Evolutionary conservation across 768 basidiomycete species (phyloP).

Genomic region (Tulasnella sp.): DNA sequence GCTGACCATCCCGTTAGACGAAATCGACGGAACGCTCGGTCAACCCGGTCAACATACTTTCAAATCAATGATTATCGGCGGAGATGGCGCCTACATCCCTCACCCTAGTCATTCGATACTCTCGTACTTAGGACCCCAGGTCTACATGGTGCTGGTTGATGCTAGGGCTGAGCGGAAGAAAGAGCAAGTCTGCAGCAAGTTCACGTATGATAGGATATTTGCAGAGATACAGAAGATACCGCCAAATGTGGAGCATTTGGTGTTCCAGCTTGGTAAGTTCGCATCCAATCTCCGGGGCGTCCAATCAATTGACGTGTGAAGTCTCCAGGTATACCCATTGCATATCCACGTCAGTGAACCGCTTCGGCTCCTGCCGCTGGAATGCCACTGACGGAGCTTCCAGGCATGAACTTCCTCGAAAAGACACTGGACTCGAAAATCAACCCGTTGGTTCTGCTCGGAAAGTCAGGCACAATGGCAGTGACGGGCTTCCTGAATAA

Average conservation of each 20-base stretch:
- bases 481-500: constrained; percentile 76
- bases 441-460: constrained; percentile 76
- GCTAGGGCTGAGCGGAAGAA: constrained; percentile 82
- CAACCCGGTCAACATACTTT: constrained; percentile 53
- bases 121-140: constrained; percentile 69
- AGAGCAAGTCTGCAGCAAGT: constrained; percentile 66
- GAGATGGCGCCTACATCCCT: constrained; percentile 66
- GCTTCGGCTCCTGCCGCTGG: background rate
- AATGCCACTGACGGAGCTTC: background rate
- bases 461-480: constrained; percentile 45
- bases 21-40: constrained; percentile 65
- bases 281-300: constrained; percentile 24
- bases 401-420: constrained; percentile 69
- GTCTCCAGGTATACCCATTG: constrained; percentile 28
- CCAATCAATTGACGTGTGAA: background rate
- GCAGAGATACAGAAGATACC: constrained; percentile 54
- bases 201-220: constrained; percentile 69
- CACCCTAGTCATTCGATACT: constrained; percentile 78
- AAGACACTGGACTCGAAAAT: constrained; percentile 65
- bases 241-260: constrained; percentile 62
- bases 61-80: constrained; percentile 67
- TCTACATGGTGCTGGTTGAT: constrained; percentile 67
- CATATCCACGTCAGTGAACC: constrained; percentile 65
- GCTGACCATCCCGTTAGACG: constrained; percentile 38
- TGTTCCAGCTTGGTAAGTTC: constrained; percentile 63